These are phyloP conservation scores for Colletotrichum horii DNA, from an alignment of 2,329 filamentous ascomycete species.

Conservation along the genomic window DNA sequence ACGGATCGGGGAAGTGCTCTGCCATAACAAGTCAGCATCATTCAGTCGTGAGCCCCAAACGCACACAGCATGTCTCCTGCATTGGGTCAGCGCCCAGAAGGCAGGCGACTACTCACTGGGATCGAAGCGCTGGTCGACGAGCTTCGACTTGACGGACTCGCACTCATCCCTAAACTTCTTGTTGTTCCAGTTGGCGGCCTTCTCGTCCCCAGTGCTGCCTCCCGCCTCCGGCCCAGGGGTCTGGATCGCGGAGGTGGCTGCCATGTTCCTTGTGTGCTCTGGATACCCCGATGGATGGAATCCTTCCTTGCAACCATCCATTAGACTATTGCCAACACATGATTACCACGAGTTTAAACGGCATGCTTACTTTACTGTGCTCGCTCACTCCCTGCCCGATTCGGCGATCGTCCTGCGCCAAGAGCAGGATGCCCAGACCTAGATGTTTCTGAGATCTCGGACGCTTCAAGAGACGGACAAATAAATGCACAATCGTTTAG, in stretches of 20 bases:
- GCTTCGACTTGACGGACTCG: slow-evolving; percentile 39
- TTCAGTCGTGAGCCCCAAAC: neutral
- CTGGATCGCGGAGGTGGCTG: slow-evolving; percentile 6
- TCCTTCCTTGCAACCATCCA: neutral
- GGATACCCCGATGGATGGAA: neutral
- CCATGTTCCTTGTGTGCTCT: neutral
- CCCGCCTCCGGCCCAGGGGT: slow-evolving; percentile 15
- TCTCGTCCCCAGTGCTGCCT: slow-evolving; percentile 26
- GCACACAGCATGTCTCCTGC: neutral
- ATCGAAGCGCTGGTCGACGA: slow-evolving; percentile 52
- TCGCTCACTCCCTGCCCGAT: neutral
- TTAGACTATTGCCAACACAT: neutral
- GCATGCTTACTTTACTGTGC: neutral
- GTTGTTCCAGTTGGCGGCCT: slow-evolving; percentile 30
- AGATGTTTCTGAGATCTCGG: neutral
- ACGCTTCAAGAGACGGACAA: neutral
- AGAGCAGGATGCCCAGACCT: neutral
- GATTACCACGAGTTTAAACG: neutral
- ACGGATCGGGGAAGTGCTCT: slow-evolving; percentile 52
- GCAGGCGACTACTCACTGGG: slow-evolving; percentile 32
- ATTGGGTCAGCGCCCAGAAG: neutral
- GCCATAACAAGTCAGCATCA: neutral
- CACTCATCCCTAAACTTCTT: slow-evolving; percentile 50
- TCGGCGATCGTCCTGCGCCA: neutral
- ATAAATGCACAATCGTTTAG: neutral